These are phyloP conservation scores for Coemansia furcata DNA, from an alignment of 192 early-diverging fungal genomes.

Conservation along the genomic window DNA sequence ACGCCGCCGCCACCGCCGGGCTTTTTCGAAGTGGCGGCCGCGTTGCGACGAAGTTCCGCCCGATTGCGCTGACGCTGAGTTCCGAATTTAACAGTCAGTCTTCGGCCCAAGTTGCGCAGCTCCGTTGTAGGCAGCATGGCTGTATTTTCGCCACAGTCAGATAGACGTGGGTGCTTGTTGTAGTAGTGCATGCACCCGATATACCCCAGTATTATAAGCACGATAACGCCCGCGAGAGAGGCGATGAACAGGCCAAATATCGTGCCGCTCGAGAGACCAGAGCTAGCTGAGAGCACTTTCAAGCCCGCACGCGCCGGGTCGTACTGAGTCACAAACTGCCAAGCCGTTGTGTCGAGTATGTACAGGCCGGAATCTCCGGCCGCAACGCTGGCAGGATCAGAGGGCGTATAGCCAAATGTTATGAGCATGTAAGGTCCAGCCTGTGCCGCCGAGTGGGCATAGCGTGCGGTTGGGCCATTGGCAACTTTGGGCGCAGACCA, in stretches of 20 bases:
- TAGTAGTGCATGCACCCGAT: conserved; percentile 47
- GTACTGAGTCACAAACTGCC: conserved; percentile 39
- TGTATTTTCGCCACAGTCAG: conserved; percentile 20
- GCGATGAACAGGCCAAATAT: conserved; percentile 48
- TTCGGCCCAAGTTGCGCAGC: conserved; percentile 36
- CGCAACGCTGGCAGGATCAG: not conserved
- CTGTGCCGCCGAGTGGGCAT: conserved; percentile 40
- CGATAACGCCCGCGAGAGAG: conserved; percentile 26
- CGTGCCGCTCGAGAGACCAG: conserved; percentile 32
- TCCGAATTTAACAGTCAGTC: conserved; percentile 28
- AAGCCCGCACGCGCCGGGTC: conserved; percentile 32
- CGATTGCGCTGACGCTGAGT: conserved; percentile 13
- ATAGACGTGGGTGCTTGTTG: conserved; percentile 37
- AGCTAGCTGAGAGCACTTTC: conserved; percentile 15
- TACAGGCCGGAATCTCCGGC: conserved; percentile 32
- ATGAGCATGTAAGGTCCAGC: conserved; percentile 46
- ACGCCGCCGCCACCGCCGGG: not conserved
- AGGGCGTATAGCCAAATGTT: conserved; percentile 28
- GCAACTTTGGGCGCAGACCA: conserved; percentile 26
- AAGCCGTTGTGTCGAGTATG: conserved; percentile 39
- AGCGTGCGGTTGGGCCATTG: conserved; percentile 26
- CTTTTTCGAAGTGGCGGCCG: not conserved
- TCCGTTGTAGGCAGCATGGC: conserved; percentile 36
- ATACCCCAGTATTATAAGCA: conserved; percentile 32
- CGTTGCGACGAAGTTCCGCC: not conserved